Percentiles rank a stretch among this genome's conserved stretches.
phyloP scores from a whole-genome alignment of 306 rosid species.

The Geum urbanum region DNA sequence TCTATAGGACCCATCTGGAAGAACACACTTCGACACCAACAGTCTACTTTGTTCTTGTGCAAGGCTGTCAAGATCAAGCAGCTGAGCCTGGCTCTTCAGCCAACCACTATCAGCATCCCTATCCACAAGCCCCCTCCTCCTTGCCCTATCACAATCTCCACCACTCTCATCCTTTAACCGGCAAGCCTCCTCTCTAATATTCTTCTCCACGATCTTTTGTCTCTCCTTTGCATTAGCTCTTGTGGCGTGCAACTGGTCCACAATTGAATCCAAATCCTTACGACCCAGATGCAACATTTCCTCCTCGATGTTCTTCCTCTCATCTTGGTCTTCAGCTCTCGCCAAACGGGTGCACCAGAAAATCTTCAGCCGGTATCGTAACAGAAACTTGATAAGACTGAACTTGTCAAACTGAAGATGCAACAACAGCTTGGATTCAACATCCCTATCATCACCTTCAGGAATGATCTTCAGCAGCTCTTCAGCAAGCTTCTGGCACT shows the following conservation, averaged over 20 bases:
- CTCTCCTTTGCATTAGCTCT: slow-evolving; percentile 94
- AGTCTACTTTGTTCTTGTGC: slow-evolving; percentile 71
- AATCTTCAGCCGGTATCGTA: slow-evolving; percentile 74
- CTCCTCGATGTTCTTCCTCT: slow-evolving; percentile 81
- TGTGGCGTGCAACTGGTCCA: slow-evolving; percentile 89
- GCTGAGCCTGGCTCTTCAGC: slow-evolving; percentile 75
- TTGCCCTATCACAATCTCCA: slow-evolving; percentile 64
- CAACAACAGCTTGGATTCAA: slow-evolving; percentile 65
- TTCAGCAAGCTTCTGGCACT: slow-evolving; percentile 92
- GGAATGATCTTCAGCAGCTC: slow-evolving; percentile 82
- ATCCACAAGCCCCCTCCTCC: slow-evolving; percentile 70
- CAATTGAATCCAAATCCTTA: slow-evolving; percentile 61
- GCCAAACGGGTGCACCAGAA: slow-evolving; percentile 96
- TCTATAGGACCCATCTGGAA: slow-evolving; percentile 86
- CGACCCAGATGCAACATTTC: slow-evolving; percentile 71
- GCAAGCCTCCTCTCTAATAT: slow-evolving; percentile 93
- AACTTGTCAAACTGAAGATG: slow-evolving; percentile 78
- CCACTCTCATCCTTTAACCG: slow-evolving; percentile 62
- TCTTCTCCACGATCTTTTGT: slow-evolving; percentile 89
- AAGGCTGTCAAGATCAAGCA: slow-evolving; percentile 85
- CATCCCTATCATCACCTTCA: slow-evolving; percentile 83
- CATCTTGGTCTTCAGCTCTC: slow-evolving; percentile 83
- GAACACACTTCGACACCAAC: slow-evolving; percentile 72
- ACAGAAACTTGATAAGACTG: slow-evolving; percentile 67
- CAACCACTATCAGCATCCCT: slow-evolving; percentile 84